Evolutionary conservation across 805 yeast genomes (phyloP).

Genomic region (Yarrowia sp.): DNA sequence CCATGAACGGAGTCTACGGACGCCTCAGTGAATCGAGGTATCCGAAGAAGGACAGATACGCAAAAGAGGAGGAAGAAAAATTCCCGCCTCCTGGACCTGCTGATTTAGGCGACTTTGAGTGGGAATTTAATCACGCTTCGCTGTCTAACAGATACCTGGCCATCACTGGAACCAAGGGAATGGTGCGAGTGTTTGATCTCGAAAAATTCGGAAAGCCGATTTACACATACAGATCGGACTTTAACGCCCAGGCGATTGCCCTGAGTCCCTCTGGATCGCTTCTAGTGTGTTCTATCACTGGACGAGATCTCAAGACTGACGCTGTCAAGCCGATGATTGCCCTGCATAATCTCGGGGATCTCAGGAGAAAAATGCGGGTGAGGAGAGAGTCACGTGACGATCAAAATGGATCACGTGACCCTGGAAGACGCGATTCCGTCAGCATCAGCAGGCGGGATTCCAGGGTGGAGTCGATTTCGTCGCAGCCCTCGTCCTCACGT

Average conservation of each 20-base stretch:
- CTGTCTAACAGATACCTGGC: slow-evolving; percentile 60
- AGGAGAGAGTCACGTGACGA: slow-evolving; percentile 20
- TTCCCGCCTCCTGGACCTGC: slow-evolving; percentile 6
- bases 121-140: slow-evolving; percentile 37
- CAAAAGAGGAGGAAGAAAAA: not conserved
- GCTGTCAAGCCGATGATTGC: slow-evolving; percentile 55
- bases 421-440: too few relatives aligned
- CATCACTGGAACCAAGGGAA: slow-evolving; percentile 71
- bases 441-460: too few relatives aligned
- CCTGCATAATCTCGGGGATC: slow-evolving; percentile 45
- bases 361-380: not conserved
- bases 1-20: slow-evolving; percentile 22
- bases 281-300: slow-evolving; percentile 79
- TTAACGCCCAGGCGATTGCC: slow-evolving; percentile 77
- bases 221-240: slow-evolving; percentile 64
- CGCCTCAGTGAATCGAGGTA: not conserved
- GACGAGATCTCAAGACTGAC: slow-evolving; percentile 69
- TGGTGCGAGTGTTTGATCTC: slow-evolving; percentile 63
- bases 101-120: slow-evolving; percentile 28
- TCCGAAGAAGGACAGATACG: slow-evolving; percentile 1
- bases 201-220: slow-evolving; percentile 57
- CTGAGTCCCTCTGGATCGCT: slow-evolving; percentile 61
- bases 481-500: too few relatives aligned
- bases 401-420: not conserved
- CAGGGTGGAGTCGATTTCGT: too few relatives aligned